A percentile compares a stretch with the other conserved stretches of the same genome.
Evolutionary conservation across 805 yeast genomes (phyloP).

Genomic region (Starmerella potacharoeniae): DNA sequence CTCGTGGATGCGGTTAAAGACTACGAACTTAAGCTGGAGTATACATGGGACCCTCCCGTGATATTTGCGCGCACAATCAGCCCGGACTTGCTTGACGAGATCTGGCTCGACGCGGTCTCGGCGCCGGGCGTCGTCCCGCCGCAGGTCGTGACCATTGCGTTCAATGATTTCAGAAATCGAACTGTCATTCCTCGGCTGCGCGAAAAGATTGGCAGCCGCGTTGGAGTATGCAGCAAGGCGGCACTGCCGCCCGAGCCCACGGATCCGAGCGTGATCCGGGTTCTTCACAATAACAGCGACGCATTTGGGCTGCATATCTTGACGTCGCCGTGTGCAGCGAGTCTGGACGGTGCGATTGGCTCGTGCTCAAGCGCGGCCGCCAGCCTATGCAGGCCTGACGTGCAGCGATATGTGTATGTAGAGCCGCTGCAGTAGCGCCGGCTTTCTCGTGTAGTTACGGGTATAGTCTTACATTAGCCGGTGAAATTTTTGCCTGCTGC

Average conservation of each 20-base stretch:
- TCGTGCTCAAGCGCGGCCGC: constrained; percentile 19
- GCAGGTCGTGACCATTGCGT: constrained; percentile 10
- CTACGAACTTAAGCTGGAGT: constrained; percentile 4
- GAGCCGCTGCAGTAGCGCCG: background rate
- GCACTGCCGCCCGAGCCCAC: background rate
- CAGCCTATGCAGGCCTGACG: constrained; percentile 6
- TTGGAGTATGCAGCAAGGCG: constrained; percentile 1
- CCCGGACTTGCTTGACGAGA: constrained; percentile 12
- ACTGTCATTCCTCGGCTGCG: constrained; percentile 6
- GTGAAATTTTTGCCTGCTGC: background rate
- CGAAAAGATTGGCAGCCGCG: background rate
- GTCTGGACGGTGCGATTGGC: constrained; percentile 23
- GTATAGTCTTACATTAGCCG: background rate
- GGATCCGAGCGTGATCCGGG: constrained; percentile 2
- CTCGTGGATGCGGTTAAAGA: background rate
- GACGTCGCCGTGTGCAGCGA: constrained; percentile 14
- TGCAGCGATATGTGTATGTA: background rate
- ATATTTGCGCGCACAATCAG: constrained; percentile 17
- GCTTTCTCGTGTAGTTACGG: no score
- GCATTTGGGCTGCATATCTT: constrained; percentile 21
- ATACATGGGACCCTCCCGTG: constrained; percentile 24
- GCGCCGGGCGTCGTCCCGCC: constrained; percentile 6
- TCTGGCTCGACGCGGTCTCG: constrained; percentile 16
- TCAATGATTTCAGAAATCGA: constrained; percentile 18
- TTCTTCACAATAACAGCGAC: constrained; percentile 21